Evolutionary conservation across 2,329 filamentous ascomycete species (phyloP), one percentile per base, ranked within the genome.

Genomic region (Claviceps sp.): DNA sequence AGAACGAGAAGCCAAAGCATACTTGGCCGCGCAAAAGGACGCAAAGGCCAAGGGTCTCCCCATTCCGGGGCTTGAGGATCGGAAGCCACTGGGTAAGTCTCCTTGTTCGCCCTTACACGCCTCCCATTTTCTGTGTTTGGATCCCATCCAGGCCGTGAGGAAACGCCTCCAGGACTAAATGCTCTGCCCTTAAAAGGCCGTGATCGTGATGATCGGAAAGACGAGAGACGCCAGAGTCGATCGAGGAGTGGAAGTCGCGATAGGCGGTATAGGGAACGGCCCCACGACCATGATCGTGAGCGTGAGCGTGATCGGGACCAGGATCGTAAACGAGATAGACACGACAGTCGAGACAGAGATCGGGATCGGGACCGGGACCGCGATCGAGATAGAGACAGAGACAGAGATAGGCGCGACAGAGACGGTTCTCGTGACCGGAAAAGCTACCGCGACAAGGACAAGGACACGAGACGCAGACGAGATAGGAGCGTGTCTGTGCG

Each of bases 1-100:
- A 49, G 79, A 82, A 62, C 75, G 75, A 56, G 80, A 83, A 63
- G 81, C 81, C 41, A 82, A 81, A 62, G 78, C 78, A 4, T 84
- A 83, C 58, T 68, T 82, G 40, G 78, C 78, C 6, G 78, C 78
- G 2, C 78, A 81, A 58, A 76, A 77, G 55, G 78, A 82, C 57
- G 79, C 80, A 37, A 72, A 76, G 34, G 73, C 73, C 47, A 82
- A 82, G 60, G 78, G 78, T 8, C 62, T 80, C 42, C 77, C 78
- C 1, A 65, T 80, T 19, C 77, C 77, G 0, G 75, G 77, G n/a
- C 68, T 79, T n/a, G 75, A 79, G 50, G 77, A 79, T 57, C 73
- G 70, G 56, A 69, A 68, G 55, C 16, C 48, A 5, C 45, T 34
- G 19, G 47, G 39, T 50, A 52, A n/a, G 45, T 46, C 5, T 34